Percentiles rank a stretch among this genome's conserved stretches.
Conservation (phyloP, 2,329 filamentous ascomycete species). For the Verticillium zaregamsianum region DNA sequence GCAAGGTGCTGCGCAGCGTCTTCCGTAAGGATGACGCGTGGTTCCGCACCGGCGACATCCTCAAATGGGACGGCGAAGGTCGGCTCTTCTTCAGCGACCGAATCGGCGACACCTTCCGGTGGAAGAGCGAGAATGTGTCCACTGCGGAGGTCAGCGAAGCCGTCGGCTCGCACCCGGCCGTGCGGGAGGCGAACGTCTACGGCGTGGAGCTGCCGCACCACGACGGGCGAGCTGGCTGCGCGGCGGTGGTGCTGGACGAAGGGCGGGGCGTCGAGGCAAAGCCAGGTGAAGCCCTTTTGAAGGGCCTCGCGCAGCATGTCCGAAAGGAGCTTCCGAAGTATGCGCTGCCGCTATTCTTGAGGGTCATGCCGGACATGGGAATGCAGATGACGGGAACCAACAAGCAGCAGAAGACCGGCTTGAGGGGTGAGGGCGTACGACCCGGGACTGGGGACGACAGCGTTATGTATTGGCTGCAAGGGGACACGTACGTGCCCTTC, state of each 20-base stretch:
- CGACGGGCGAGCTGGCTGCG: slow-evolving; percentile 81
- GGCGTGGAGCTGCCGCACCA: slow-evolving; percentile 75
- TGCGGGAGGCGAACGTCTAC: slow-evolving; percentile 82
- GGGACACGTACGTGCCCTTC: slow-evolving; percentile 66
- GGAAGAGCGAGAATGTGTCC: slow-evolving; percentile 81
- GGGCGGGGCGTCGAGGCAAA: slow-evolving; percentile 27
- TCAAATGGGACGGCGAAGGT: slow-evolving; percentile 67
- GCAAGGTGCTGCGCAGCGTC: slow-evolving; percentile 72
- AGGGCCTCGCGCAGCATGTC: slow-evolving; percentile 59
- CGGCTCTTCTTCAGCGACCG: slow-evolving; percentile 77
- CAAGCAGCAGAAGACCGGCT: slow-evolving; percentile 77
- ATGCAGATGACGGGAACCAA: slow-evolving; percentile 75
- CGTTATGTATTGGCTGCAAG: slow-evolving; percentile 60
- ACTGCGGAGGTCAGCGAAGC: slow-evolving; percentile 78
- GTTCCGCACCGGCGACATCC: slow-evolving; percentile 80
- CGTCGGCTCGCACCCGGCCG: slow-evolving; percentile 59
- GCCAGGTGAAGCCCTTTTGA: slow-evolving; percentile 41
- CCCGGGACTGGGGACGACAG: slow-evolving; percentile 49
- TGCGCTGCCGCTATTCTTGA: slow-evolving; percentile 73
- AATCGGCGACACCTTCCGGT: slow-evolving; percentile 73
- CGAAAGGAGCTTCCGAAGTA: slow-evolving; percentile 61
- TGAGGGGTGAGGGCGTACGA: slow-evolving; percentile 72
- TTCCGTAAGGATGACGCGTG: slow-evolving; percentile 73
- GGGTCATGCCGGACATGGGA: slow-evolving; percentile 53
- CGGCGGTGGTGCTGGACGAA: slow-evolving; percentile 58